A percentile compares a stretch with the other conserved stretches of the same genome.
These are phyloP conservation scores for Arachnomyces sp. DNA, from an alignment of 2,329 filamentous ascomycete species.

Conservation along the genomic window DNA sequence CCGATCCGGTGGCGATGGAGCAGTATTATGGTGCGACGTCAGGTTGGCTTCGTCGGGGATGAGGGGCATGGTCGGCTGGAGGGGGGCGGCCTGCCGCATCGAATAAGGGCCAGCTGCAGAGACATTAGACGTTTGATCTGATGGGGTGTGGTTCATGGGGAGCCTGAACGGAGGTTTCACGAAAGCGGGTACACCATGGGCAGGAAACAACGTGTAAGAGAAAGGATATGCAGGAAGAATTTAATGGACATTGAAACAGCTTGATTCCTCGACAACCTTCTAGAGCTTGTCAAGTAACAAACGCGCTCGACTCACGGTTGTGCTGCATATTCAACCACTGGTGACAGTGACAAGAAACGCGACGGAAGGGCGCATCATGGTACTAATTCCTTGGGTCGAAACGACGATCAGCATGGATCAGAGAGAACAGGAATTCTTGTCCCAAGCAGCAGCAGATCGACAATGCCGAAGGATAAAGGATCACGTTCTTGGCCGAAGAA, in stretches of 20 bases:
- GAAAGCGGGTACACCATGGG: slow-evolving; percentile 6
- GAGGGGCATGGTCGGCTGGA: slow-evolving; percentile 34
- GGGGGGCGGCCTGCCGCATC: slow-evolving; percentile 29
- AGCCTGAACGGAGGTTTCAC: neutral
- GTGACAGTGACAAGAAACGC: neutral
- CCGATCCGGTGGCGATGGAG: slow-evolving; percentile 30
- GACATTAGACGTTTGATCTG: slow-evolving; percentile 2
- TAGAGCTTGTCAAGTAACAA: neutral
- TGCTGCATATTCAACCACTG: slow-evolving; percentile 10
- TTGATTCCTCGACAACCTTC: neutral
- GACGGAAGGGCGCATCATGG: too few species aligned
- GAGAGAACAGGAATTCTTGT: too few species aligned
- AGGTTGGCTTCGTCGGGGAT: slow-evolving; percentile 32
- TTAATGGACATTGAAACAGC: neutral
- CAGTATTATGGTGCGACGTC: slow-evolving; percentile 30
- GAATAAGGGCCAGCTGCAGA: slow-evolving; percentile 30
- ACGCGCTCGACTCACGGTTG: slow-evolving; percentile 6
- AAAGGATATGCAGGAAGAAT: slow-evolving; percentile 1
- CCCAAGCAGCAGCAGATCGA: too few species aligned
- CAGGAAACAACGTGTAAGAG: slow-evolving; percentile 11
- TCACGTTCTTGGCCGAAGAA: too few species aligned
- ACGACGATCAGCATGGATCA: too few species aligned
- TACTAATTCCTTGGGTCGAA: too few species aligned
- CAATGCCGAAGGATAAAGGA: too few species aligned
- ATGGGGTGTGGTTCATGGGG: neutral